These are phyloP conservation scores for Entelexis sorbosivorans DNA, from an alignment of 1,139 yeast genomes.

Conservation along the genomic window DNA sequence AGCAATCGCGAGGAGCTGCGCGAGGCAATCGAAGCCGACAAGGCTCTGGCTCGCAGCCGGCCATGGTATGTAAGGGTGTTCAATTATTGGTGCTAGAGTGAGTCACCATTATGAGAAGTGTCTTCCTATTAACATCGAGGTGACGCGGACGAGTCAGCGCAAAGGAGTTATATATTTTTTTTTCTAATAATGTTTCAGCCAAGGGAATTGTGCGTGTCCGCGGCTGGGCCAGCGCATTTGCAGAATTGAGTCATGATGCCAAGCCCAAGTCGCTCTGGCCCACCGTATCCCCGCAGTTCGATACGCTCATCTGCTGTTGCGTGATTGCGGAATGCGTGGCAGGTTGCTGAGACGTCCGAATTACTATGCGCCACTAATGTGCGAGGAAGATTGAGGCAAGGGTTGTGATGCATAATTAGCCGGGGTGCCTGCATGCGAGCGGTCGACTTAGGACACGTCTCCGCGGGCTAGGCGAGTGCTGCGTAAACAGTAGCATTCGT, in stretches of 20 bases:
- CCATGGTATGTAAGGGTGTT: slow-evolving; percentile 33
- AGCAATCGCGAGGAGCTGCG: slow-evolving; percentile 41
- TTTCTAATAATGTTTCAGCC: too few relatives aligned
- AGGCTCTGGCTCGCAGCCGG: slow-evolving; percentile 30
- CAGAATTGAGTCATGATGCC: not conserved
- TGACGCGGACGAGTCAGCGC: too few relatives aligned
- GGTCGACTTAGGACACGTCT: too few relatives aligned
- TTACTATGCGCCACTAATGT: not conserved
- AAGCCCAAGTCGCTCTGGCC: not conserved
- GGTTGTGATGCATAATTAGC: not conserved
- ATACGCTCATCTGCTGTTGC: not conserved
- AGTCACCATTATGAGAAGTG: too few relatives aligned
- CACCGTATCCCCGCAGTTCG: not conserved
- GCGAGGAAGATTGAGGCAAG: not conserved
- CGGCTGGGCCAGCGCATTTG: too few relatives aligned
- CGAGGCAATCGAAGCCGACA: slow-evolving; percentile 40
- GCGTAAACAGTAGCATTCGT: too few relatives aligned
- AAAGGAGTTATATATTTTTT: too few relatives aligned
- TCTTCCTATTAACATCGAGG: too few relatives aligned
- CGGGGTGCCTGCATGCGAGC: not conserved
- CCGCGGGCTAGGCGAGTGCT: too few relatives aligned
- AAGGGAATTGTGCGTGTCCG: too few relatives aligned
- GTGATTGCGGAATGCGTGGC: not conserved
- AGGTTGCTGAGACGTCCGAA: too few relatives aligned
- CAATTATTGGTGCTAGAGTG: slow-evolving; percentile 42